A percentile compares a stretch with the other conserved stretches of the same genome.
phyloP scores from a whole-genome alignment of 768 basidiomycete genomes.

The Kwoniella sp. region DNA sequence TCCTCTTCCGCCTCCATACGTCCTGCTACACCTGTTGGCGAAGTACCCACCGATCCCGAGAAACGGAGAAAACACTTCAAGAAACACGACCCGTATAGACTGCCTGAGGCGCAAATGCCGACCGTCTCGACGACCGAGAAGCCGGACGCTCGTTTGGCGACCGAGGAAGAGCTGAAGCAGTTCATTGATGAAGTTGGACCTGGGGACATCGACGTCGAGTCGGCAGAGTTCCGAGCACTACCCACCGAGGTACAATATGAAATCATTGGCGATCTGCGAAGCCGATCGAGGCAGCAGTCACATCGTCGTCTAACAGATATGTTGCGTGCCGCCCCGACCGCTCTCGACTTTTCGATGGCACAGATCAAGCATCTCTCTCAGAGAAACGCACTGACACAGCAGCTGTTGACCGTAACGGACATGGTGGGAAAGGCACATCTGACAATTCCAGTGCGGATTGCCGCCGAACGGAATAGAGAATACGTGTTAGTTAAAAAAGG shows the following conservation, averaged over 20 bases:
- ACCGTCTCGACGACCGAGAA: slow-evolving; percentile 47
- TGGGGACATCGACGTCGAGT: slow-evolving; percentile 89
- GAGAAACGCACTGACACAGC: slow-evolving; percentile 88
- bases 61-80: slow-evolving; percentile 57
- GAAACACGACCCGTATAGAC: slow-evolving; percentile 77
- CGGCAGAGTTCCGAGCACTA: slow-evolving; percentile 83
- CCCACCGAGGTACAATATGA: slow-evolving; percentile 98
- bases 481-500: slow-evolving; percentile 95
- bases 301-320: slow-evolving; percentile 89
- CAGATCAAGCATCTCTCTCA: slow-evolving; percentile 89
- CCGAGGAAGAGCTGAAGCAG: slow-evolving; percentile 85
- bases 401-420: slow-evolving; percentile 87
- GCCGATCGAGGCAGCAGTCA: slow-evolving; percentile 92
- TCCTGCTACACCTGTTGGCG: slow-evolving; percentile 20
- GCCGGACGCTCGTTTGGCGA: slow-evolving; percentile 90
- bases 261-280: slow-evolving; percentile 90
- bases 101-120: slow-evolving; percentile 69
- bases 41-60: slow-evolving; percentile 57
- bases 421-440: slow-evolving; percentile 81
- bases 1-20: slow-evolving; percentile 12
- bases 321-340: slow-evolving; percentile 74
- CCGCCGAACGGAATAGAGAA: slow-evolving; percentile 90
- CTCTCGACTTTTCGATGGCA: slow-evolving; percentile 93
- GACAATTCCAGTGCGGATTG: slow-evolving; percentile 88
- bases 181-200: slow-evolving; percentile 97